Evolutionary conservation across 2,329 filamentous ascomycete genomes (phyloP).

Genomic region (Epichloe amarillans): DNA sequence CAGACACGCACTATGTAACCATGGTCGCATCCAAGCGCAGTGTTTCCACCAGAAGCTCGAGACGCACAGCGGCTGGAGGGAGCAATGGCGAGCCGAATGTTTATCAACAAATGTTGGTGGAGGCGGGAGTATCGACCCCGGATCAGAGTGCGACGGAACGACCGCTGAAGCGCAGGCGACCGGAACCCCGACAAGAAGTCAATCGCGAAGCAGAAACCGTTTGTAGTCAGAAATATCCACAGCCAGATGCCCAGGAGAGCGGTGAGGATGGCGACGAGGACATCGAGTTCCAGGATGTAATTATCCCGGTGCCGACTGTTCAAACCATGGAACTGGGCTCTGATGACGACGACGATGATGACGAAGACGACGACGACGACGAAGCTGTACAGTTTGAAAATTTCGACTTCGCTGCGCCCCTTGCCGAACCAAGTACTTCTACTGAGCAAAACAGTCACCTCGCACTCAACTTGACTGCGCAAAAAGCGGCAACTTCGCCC

Average conservation of each 20-base stretch:
- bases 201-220: not conserved
- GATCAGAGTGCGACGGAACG: constrained; percentile 20
- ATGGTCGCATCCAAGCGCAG: constrained; percentile 21
- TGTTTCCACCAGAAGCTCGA: constrained; percentile 12
- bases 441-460: constrained; percentile 23
- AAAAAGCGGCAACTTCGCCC: constrained; percentile 20
- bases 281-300: constrained; percentile 37
- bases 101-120: constrained; percentile 35
- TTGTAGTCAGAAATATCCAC: not conserved
- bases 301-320: constrained; percentile 31
- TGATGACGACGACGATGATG: constrained; percentile 29
- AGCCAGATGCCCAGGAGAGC: not conserved
- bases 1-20: constrained; percentile 4
- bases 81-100: constrained; percentile 22
- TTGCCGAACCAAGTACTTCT: constrained; percentile 11
- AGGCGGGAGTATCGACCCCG: constrained; percentile 27
- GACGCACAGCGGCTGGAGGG: constrained; percentile 7
- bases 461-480: constrained; percentile 39
- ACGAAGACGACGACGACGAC: constrained; percentile 25
- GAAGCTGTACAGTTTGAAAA: constrained; percentile 33
- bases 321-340: constrained; percentile 39
- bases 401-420: constrained; percentile 27
- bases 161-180: constrained; percentile 26
- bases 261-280: constrained; percentile 25
- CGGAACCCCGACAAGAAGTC: constrained; percentile 6